phyloP scores from a whole-genome alignment of 257 asterid species.

The Solanum rostratum region DNA sequence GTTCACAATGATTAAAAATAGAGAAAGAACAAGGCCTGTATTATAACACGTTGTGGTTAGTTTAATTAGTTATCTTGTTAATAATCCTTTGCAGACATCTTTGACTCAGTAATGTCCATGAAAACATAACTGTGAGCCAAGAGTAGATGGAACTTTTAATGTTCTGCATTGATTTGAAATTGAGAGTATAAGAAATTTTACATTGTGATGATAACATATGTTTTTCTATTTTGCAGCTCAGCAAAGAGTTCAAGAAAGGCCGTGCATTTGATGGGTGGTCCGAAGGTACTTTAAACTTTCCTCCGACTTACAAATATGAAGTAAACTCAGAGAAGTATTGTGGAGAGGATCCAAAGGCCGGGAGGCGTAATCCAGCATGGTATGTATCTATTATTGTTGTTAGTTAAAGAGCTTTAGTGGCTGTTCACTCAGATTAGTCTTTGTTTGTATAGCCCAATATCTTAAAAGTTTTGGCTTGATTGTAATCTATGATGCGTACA shows the following conservation, averaged over 20 bases:
- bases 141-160: neutral
- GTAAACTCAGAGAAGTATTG: slow-evolving; percentile 48
- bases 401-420: neutral
- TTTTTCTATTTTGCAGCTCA: slow-evolving; percentile 46
- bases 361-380: slow-evolving; percentile 95
- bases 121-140: neutral
- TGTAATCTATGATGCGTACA: neutral
- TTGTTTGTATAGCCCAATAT: neutral
- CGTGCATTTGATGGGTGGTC: slow-evolving; percentile 94
- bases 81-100: neutral
- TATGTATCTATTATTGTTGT: slow-evolving; percentile 18
- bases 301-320: slow-evolving; percentile 92
- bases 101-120: neutral
- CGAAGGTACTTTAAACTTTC: slow-evolving; percentile 69
- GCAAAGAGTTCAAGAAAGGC: slow-evolving; percentile 66
- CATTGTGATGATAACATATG: neutral
- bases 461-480: neutral
- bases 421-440: neutral
- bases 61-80: neutral
- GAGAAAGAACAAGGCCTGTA: neutral
- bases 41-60: neutral
- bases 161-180: neutral
- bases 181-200: neutral
- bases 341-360: slow-evolving; percentile 62
- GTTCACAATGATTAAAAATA: neutral